Evolutionary conservation across 805 yeast genomes (phyloP).

Genomic region (Schwanniomyces pseudopolymorphus): DNA sequence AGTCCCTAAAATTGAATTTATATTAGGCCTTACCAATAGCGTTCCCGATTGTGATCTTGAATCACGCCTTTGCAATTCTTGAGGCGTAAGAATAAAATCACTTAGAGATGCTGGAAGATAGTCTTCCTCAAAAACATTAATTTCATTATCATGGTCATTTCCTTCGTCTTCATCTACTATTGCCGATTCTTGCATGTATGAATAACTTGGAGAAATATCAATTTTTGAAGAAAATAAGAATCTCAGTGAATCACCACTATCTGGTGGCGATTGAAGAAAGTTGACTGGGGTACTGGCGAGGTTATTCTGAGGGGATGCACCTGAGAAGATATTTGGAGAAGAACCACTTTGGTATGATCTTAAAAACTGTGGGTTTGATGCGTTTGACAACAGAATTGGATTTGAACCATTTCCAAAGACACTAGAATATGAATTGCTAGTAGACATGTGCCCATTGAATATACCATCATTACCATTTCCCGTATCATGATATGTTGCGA

Average conservation of each 20-base stretch:
- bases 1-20: conserved; percentile 11
- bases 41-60: conserved; percentile 56
- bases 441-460: background rate
- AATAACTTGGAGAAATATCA: conserved; percentile 11
- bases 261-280: conserved; percentile 9
- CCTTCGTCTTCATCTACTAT: conserved; percentile 36
- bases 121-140: conserved; percentile 58
- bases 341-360: conserved; percentile 14
- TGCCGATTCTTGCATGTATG: conserved; percentile 14
- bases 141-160: conserved; percentile 17
- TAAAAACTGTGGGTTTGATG: conserved; percentile 1
- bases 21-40: conserved; percentile 32
- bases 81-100: conserved; percentile 77
- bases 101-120: conserved; percentile 78
- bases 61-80: conserved; percentile 67
- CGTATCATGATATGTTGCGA: conserved; percentile 5
- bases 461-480: background rate
- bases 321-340: conserved; percentile 8
- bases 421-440: background rate
- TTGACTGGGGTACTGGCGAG: background rate
- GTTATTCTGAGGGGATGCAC: conserved; percentile 6
- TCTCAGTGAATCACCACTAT: conserved; percentile 3
- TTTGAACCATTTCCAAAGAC: background rate
- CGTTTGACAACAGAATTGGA: conserved; percentile 3
- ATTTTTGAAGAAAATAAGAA: conserved; percentile 8